phyloP scores from a whole-genome alignment of 192 early-diverging fungal species.

The Coemansia guatemalensis region DNA sequence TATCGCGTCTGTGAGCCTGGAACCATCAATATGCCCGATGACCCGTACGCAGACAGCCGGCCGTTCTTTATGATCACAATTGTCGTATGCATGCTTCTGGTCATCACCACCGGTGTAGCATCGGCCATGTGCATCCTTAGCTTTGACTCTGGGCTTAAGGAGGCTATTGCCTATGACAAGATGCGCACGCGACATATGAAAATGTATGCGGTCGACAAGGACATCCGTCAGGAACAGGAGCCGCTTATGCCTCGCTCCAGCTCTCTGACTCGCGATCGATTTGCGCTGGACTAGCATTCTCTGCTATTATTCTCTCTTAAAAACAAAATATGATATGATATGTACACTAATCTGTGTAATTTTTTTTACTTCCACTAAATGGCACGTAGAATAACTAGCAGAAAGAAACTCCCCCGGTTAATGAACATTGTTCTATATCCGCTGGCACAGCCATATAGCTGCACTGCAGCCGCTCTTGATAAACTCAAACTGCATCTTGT shows the following conservation, averaged over 20 bases:
- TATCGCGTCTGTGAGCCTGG: slow-evolving; percentile 30
- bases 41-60: slow-evolving; percentile 42
- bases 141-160: slow-evolving; percentile 51
- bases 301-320: neutral
- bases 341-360: neutral
- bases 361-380: neutral
- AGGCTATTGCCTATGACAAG: slow-evolving; percentile 46
- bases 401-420: neutral
- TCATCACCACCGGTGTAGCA: slow-evolving; percentile 26
- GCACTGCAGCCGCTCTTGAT: slow-evolving; percentile 87
- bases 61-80: slow-evolving; percentile 52
- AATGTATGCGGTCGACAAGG: slow-evolving; percentile 20
- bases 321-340: neutral
- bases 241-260: slow-evolving; percentile 11
- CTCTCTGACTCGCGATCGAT: slow-evolving; percentile 23
- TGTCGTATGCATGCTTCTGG: slow-evolving; percentile 35
- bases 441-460: slow-evolving; percentile 89
- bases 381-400: neutral
- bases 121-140: slow-evolving; percentile 36
- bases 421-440: slow-evolving; percentile 59
- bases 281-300: slow-evolving; percentile 26
- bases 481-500: slow-evolving; percentile 67
- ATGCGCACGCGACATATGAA: slow-evolving; percentile 31
- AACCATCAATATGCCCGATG: slow-evolving; percentile 33
- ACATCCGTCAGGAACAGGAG: slow-evolving; percentile 8